phyloP scores from a whole-genome alignment of 805 yeast species.

The Nakazawaea wickerhamii region DNA sequence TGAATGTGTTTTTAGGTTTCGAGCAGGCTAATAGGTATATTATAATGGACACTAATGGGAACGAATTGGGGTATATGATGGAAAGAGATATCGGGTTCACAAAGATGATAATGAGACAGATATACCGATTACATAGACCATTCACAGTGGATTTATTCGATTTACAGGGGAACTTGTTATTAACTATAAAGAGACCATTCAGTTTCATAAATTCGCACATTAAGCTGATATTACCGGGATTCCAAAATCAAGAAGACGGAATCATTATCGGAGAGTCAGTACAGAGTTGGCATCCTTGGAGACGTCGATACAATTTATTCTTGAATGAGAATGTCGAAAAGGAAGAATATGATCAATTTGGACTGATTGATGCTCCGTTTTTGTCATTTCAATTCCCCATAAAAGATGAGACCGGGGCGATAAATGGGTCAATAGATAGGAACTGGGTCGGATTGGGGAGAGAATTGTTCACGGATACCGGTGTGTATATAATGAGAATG shows the following conservation, averaged over 20 bases:
- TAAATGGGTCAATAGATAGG: conserved; percentile 76
- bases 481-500: conserved; percentile 83
- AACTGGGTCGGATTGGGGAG: conserved; percentile 95
- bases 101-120: conserved; percentile 73
- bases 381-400: conserved; percentile 85
- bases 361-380: conserved; percentile 81
- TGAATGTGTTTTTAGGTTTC: conserved; percentile 82
- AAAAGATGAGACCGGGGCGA: conserved; percentile 46
- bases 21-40: conserved; percentile 85
- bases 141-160: conserved; percentile 70
- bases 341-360: conserved; percentile 64
- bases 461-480: conserved; percentile 91
- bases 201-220: conserved; percentile 87
- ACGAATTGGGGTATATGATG: conserved; percentile 70
- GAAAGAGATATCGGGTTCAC: conserved; percentile 73
- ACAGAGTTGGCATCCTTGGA: conserved; percentile 94
- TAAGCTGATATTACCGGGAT: conserved; percentile 60
- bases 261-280: conserved; percentile 73
- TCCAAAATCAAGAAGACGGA: conserved; percentile 34
- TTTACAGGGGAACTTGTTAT: conserved; percentile 48
- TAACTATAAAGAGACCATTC: conserved; percentile 77
- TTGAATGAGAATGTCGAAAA: conserved; percentile 24
- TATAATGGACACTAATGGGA: conserved; percentile 69
- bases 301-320: conserved; percentile 82
- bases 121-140: conserved; percentile 83